These are phyloP conservation scores for Coemansia sp. DNA, from an alignment of 192 early-diverging fungal species.

Conservation along the genomic window DNA sequence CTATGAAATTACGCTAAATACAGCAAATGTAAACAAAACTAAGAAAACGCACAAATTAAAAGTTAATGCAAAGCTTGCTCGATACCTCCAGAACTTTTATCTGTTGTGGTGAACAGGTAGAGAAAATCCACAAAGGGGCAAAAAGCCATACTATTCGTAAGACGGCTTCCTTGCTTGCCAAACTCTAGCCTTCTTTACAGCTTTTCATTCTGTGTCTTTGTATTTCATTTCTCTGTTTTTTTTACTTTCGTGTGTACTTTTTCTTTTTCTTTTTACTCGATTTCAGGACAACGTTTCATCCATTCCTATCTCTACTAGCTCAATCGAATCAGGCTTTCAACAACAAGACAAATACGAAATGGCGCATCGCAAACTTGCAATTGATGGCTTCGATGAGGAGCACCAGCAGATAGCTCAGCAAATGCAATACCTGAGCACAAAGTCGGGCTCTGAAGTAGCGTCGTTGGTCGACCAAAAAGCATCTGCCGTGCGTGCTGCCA, in stretches of 20 bases:
- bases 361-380: conserved; percentile 46
- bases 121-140: no score
- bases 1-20: background rate
- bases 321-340: no score
- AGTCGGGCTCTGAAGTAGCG: conserved; percentile 15
- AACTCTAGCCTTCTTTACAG: no score
- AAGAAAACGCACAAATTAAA: background rate
- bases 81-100: background rate
- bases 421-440: conserved; percentile 41
- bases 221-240: background rate
- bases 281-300: background rate
- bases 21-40: background rate
- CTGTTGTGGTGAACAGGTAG: no score
- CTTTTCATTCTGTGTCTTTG: background rate
- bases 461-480: conserved; percentile 41
- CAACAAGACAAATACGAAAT: conserved; percentile 10
- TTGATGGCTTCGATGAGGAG: conserved; percentile 37
- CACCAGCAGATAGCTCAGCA: conserved; percentile 37
- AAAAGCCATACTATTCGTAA: no score
- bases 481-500: conserved; percentile 62
- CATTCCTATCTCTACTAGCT: no score
- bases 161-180: no score
- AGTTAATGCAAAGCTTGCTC: background rate
- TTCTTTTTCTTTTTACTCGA: background rate
- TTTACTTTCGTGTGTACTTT: background rate